These are phyloP conservation scores for Hawksworthiomyces lignivorus DNA, from an alignment of 2,329 filamentous ascomycete species.

Conservation along the genomic window DNA sequence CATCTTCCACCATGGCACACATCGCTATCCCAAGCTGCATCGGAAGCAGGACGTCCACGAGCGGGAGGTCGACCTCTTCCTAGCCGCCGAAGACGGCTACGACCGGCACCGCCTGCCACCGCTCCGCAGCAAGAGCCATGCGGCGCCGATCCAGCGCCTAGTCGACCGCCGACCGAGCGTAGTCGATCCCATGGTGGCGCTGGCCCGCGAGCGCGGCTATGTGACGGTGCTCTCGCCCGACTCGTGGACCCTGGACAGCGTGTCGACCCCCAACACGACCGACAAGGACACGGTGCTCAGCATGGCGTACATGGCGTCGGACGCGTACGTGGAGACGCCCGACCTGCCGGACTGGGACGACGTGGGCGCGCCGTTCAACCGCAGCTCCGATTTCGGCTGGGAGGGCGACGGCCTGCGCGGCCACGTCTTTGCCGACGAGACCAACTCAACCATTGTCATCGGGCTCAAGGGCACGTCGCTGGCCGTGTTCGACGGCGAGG, in stretches of 20 bases:
- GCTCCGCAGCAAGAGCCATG: slow-evolving; percentile 55
- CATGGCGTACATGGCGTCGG: slow-evolving; percentile 79
- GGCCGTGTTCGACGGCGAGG: slow-evolving; percentile 92
- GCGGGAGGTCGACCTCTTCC: slow-evolving; percentile 52
- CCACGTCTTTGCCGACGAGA: slow-evolving; percentile 83
- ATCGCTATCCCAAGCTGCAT: slow-evolving; percentile 70
- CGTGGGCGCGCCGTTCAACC: slow-evolving; percentile 71
- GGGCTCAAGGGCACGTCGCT: slow-evolving; percentile 86
- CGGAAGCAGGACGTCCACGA: slow-evolving; percentile 62
- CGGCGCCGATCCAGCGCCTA: slow-evolving; percentile 69
- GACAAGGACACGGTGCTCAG: slow-evolving; percentile 79
- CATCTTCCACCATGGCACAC: slow-evolving; percentile 85
- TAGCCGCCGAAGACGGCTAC: slow-evolving; percentile 52
- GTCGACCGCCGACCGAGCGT: slow-evolving; percentile 67
- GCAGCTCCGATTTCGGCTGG: slow-evolving; percentile 88
- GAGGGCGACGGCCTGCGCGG: slow-evolving; percentile 80
- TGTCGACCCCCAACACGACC: slow-evolving; percentile 71
- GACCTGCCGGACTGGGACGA: slow-evolving; percentile 74
- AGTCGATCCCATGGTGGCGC: slow-evolving; percentile 70
- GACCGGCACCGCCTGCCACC: slow-evolving; percentile 41
- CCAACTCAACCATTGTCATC: slow-evolving; percentile 81
- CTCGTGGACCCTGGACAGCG: slow-evolving; percentile 75
- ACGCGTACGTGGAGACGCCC: slow-evolving; percentile 76
- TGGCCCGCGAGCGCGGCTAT: slow-evolving; percentile 61
- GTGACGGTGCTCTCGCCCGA: slow-evolving; percentile 61